Evolutionary conservation across 225 moss, liverwort and hornwort species (phyloP), one percentile per base, ranked within the genome.

Genomic region (Sphagnum contortum): DNA sequence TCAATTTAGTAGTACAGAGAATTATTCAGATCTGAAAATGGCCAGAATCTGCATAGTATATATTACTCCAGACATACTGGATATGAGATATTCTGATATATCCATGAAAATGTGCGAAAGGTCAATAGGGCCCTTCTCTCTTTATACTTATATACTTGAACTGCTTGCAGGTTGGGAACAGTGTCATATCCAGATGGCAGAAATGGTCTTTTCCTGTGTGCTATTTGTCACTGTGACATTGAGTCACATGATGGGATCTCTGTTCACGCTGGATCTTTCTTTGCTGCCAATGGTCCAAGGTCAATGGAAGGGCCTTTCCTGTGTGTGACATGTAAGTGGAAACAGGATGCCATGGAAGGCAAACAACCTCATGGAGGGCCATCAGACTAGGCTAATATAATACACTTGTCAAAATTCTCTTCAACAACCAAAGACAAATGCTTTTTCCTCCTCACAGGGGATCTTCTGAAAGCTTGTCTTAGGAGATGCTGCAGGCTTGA

Each of bases 341-440:
- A 86, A 68, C 76, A 86, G 61, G 85, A 79, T 45, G 82, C 85
- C 13, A 86, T 86, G 85, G 85, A 86, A 72, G 85, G 85, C 69
- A 86, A 86, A 48, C 82, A 74, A 48, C 69, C 73, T 48, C 76
- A 71, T 48, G 69, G 66, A 12, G 74, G 73, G 45, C 64, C 69
- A 5, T 72, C 74, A 8, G 71, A 67, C 8, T 79, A 61, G 62
- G 64, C 59, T 66, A 29, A 29, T 29, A 29, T 29, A 29, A 29
- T 29, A 29, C 29, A 29, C 29, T 29, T 29, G 29, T 29, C 29
- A 29, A 29, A 29, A 29, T 29, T 29, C 29, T 29, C 1, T 29
- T 29, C 29, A 29, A 29, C 29, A 29, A 29, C 29, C 29, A 29
- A 29, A 29, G 29, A 29, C 29, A 29, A 29, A 29, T 29, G 29